Percentiles rank a stretch among this genome's conserved stretches.
phyloP scores from a whole-genome alignment of 2,329 filamentous ascomycete genomes.

The Zasmidium citrigriseum region DNA sequence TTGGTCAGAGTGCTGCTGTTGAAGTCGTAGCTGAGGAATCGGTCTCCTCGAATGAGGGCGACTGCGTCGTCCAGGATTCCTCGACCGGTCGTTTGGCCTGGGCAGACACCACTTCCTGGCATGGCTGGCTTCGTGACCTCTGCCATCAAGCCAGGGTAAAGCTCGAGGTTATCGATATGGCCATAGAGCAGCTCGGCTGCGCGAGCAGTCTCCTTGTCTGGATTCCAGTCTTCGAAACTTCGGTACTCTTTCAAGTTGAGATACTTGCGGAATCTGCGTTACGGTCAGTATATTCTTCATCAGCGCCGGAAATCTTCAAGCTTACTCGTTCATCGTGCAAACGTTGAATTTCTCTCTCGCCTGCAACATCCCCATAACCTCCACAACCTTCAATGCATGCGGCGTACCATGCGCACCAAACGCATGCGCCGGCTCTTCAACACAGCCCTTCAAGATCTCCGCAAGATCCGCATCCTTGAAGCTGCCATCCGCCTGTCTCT shows the following conservation, averaged over 20 bases:
- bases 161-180: constrained; percentile 55
- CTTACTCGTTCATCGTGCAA: constrained; percentile 55
- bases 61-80: constrained; percentile 53
- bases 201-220: constrained; percentile 39
- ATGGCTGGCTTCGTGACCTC: constrained; percentile 58
- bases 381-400: constrained; percentile 48
- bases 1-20: constrained; percentile 52
- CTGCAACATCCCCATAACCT: constrained; percentile 51
- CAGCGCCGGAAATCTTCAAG: constrained; percentile 3
- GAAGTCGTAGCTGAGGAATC: constrained; percentile 51
- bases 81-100: constrained; percentile 48
- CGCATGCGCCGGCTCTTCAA: constrained; percentile 52
- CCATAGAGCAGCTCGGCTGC: constrained; percentile 50
- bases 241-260: constrained; percentile 40
- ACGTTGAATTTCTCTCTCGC: constrained; percentile 50
- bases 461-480: constrained; percentile 49
- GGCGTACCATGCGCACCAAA: constrained; percentile 54
- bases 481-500: constrained; percentile 43
- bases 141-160: constrained; percentile 60
- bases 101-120: constrained; percentile 48
- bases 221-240: constrained; percentile 38
- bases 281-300: neutral
- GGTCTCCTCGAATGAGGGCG: constrained; percentile 47
- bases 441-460: constrained; percentile 47
- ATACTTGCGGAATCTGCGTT: constrained; percentile 36